Evolutionary conservation across 2,329 filamentous ascomycete species (phyloP), one percentile per base, ranked within the genome.

Genomic region (Chaetoscypha palmicola): DNA sequence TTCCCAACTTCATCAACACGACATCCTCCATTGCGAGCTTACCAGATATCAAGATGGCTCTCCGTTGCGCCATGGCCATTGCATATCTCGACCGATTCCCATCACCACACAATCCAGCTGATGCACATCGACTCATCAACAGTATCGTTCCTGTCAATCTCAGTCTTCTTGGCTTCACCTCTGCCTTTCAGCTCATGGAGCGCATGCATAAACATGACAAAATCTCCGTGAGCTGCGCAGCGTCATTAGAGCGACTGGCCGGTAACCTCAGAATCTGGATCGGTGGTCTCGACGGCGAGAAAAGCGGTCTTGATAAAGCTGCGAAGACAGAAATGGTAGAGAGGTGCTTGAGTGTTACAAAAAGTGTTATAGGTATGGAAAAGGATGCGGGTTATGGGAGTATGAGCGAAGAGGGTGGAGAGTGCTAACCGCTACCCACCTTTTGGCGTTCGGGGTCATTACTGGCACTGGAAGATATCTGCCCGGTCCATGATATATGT

Each of bases 191-290:
- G 40, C 62, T 83, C 20, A 75, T 82, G 68, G 71, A 73, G 37
- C 62, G 66, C 20, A 66, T 82, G 3, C 62, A 70, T 17, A 58
- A 58, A 1, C 72, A 79, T 52, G 62, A 69, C 38, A 60, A 68
- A 14, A 68, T 69, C 1, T 68, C 70, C 2, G 69, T 71, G 44
- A 64, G 63, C 3, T 77, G 71, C 51, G 63, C 68, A 2, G 52
- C 61, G 1, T 65, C 71, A 1, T 63, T 83, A 4, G 78, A 82
- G 60, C 68, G 68, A 23, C 64, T 83, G 11, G 74, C 77, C 0
- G 77, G 72, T 4, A 70, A 65, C 12, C 63, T 83, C 37, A 68
- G 79, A 20, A 70, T 79, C 30, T 83, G 79, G 79, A 73, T 79
- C 38, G 76, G 76, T 12, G 70, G 73, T 5, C 57, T 65, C 2